Evolutionary conservation across 306 rosid species (phyloP).

Genomic region (Quercus cerris): DNA sequence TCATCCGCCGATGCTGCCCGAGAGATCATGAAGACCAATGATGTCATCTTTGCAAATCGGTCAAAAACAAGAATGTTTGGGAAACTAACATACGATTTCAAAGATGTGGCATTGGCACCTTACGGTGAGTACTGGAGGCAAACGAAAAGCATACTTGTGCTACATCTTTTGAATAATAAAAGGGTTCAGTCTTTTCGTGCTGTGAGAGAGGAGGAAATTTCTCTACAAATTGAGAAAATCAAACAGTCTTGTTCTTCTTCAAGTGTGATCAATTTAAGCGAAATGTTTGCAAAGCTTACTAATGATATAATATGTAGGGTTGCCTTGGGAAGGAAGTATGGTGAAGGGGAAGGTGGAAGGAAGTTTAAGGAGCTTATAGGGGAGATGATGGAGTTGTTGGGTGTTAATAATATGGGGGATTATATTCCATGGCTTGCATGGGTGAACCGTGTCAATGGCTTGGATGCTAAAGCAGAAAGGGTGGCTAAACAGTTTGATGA

Average conservation of each 20-base stretch:
- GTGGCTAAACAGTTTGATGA: slow-evolving; percentile 37
- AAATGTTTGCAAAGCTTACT: slow-evolving; percentile 9
- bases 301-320: slow-evolving; percentile 47
- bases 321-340: slow-evolving; percentile 53
- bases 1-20: slow-evolving; percentile 37
- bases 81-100: slow-evolving; percentile 34
- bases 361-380: slow-evolving; percentile 23
- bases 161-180: slow-evolving; percentile 23
- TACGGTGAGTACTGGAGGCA: slow-evolving; percentile 55
- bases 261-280: slow-evolving; percentile 31
- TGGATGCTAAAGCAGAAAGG: slow-evolving; percentile 30
- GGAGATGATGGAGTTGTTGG: slow-evolving; percentile 30
- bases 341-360: slow-evolving; percentile 13
- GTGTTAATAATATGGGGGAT: slow-evolving; percentile 36
- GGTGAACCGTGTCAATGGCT: slow-evolving; percentile 31
- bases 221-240: slow-evolving; percentile 18
- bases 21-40: slow-evolving; percentile 48
- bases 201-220: slow-evolving; percentile 24
- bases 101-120: slow-evolving; percentile 31
- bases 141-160: slow-evolving; percentile 25
- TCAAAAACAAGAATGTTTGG: slow-evolving; percentile 1
- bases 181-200: slow-evolving; percentile 17
- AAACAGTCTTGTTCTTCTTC: neutral
- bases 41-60: slow-evolving; percentile 24
- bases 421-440: slow-evolving; percentile 55